Conservation (phyloP, 2,329 filamentous ascomycete genomes). For the Diaporthe sp. region DNA sequence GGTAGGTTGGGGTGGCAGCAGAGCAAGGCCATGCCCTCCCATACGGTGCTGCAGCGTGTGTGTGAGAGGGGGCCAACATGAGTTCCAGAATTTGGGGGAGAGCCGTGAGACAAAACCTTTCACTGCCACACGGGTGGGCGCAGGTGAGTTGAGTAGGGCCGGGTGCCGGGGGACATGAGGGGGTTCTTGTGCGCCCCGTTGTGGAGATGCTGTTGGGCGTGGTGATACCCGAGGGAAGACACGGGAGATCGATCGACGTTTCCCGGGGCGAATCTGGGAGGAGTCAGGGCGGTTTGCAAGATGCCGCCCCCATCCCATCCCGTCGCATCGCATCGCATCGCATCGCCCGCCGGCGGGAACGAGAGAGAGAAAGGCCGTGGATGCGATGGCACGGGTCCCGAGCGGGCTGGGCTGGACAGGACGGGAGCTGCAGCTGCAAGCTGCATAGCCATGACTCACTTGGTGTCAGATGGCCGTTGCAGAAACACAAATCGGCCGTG, state of each 20-base stretch:
- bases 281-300: background rate
- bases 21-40: slow-evolving; percentile 13
- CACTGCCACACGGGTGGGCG: slow-evolving; percentile 12
- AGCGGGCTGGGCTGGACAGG: background rate
- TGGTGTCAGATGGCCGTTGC: slow-evolving; percentile 31
- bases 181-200: background rate
- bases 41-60: slow-evolving; percentile 13
- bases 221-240: slow-evolving; percentile 25
- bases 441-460: slow-evolving; percentile 28
- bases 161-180: background rate
- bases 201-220: background rate
- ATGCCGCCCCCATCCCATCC: slow-evolving; percentile 18
- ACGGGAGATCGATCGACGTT: slow-evolving; percentile 22
- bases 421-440: background rate
- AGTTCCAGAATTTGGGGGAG: background rate
- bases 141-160: background rate
- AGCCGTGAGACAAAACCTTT: slow-evolving; percentile 29
- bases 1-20: background rate
- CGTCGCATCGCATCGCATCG: background rate
- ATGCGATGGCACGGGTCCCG: background rate
- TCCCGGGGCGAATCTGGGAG: slow-evolving; percentile 2
- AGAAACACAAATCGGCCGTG: slow-evolving; percentile 14
- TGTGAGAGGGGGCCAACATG: background rate
- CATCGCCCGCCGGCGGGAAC: background rate
- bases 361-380: background rate